Evolutionary conservation across 495 filamentous ascomycete species (phyloP).

Genomic region (Aspergillus ellipticus): DNA sequence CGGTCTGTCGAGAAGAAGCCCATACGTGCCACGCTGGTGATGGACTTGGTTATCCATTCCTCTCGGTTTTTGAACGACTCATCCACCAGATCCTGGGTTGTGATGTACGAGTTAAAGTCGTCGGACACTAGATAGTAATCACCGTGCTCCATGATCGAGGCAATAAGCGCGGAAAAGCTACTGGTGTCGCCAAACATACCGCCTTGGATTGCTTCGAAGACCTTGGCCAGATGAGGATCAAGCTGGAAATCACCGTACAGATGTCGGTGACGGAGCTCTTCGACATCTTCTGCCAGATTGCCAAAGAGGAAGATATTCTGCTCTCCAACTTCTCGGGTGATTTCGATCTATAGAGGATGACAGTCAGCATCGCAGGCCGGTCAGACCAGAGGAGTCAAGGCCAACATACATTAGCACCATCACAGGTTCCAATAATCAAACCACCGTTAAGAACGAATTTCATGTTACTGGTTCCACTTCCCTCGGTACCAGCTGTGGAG

Average conservation of each 20-base stretch:
- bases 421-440: slow-evolving; percentile 94
- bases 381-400: neutral
- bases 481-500: slow-evolving; percentile 93
- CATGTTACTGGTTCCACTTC: slow-evolving; percentile 77
- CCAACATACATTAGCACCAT: slow-evolving; percentile 85
- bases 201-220: slow-evolving; percentile 77
- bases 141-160: slow-evolving; percentile 82
- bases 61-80: slow-evolving; percentile 87
- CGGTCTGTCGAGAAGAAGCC: slow-evolving; percentile 95
- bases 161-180: slow-evolving; percentile 74
- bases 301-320: slow-evolving; percentile 98
- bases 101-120: slow-evolving; percentile 89
- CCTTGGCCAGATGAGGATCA: slow-evolving; percentile 68
- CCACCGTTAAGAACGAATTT: slow-evolving; percentile 98
- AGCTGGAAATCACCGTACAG: slow-evolving; percentile 74
- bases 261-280: slow-evolving; percentile 90
- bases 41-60: slow-evolving; percentile 85
- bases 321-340: slow-evolving; percentile 93
- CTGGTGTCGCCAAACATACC: slow-evolving; percentile 73
- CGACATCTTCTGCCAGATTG: slow-evolving; percentile 92
- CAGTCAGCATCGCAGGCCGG: slow-evolving; percentile 9
- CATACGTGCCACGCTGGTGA: slow-evolving; percentile 85
- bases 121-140: slow-evolving; percentile 98
- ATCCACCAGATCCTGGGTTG: slow-evolving; percentile 86
- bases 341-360: slow-evolving; percentile 68